A percentile compares a stretch with the other conserved stretches of the same genome.
phyloP scores from a whole-genome alignment of 495 filamentous ascomycete genomes.

The Elaphomyces granulatus region DNA sequence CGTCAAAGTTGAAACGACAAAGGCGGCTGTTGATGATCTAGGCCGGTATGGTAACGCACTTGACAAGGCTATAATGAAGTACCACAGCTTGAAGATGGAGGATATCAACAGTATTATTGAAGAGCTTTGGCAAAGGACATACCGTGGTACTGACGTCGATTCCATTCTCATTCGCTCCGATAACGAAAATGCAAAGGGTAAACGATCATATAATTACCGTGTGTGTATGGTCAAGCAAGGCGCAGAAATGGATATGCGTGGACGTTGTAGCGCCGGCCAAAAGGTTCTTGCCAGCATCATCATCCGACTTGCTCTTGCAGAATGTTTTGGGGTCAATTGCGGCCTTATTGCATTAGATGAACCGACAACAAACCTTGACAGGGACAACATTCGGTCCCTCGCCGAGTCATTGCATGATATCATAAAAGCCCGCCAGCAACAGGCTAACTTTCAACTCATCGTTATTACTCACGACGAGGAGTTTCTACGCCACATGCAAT shows the following conservation, averaged over 20 bases:
- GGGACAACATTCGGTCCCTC: slow-evolving; percentile 82
- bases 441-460: slow-evolving; percentile 94
- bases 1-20: slow-evolving; percentile 84
- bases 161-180: slow-evolving; percentile 90
- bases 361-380: slow-evolving; percentile 92
- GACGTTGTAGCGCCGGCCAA: slow-evolving; percentile 90
- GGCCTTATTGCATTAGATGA: slow-evolving; percentile 96
- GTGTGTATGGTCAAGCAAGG: slow-evolving; percentile 97
- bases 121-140: slow-evolving; percentile 92
- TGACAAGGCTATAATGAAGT: slow-evolving; percentile 93
- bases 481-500: slow-evolving; percentile 85
- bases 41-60: slow-evolving; percentile 64
- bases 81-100: slow-evolving; percentile 92
- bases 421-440: slow-evolving; percentile 66
- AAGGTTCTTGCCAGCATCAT: slow-evolving; percentile 95
- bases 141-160: slow-evolving; percentile 95
- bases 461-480: slow-evolving; percentile 99
- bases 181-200: slow-evolving; percentile 57
- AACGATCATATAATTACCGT: slow-evolving; percentile 89
- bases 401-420: slow-evolving; percentile 76
- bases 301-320: slow-evolving; percentile 89
- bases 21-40: slow-evolving; percentile 82
- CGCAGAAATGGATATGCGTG: slow-evolving; percentile 98
- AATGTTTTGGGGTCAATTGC: slow-evolving; percentile 94
- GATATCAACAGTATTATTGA: slow-evolving; percentile 92